Evolutionary conservation across 1,139 yeast species (phyloP).

Genomic region (Geotrichum reessii): DNA sequence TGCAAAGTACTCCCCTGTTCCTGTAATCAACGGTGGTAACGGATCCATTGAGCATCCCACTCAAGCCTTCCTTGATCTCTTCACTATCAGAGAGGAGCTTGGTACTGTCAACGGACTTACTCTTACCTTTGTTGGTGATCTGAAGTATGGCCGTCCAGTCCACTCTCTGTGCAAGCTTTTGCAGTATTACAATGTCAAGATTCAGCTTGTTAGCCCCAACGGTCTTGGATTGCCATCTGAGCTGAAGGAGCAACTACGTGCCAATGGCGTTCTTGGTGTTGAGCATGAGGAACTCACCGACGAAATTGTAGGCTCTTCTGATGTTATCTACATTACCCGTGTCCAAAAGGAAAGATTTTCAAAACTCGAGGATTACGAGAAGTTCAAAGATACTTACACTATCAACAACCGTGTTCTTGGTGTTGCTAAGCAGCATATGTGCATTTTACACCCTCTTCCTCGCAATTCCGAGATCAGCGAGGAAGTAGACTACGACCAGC

Average conservation of each 20-base stretch:
- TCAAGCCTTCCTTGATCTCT: slow-evolving; percentile 93
- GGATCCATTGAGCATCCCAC: slow-evolving; percentile 98
- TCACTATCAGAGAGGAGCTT: slow-evolving; percentile 96
- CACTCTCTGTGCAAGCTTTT: slow-evolving; percentile 91
- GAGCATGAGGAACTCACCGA: slow-evolving; percentile 76
- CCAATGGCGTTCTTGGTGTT: slow-evolving; percentile 59
- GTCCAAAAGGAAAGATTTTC: slow-evolving; percentile 95
- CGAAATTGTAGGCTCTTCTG: slow-evolving; percentile 81
- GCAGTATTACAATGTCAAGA: slow-evolving; percentile 86
- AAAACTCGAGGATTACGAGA: slow-evolving; percentile 67
- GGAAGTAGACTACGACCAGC: slow-evolving; percentile 97
- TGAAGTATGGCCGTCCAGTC: slow-evolving; percentile 97
- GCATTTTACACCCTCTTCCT: slow-evolving; percentile 98
- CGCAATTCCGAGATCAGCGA: slow-evolving; percentile 93
- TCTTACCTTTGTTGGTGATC: slow-evolving; percentile 97
- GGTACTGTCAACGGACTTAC: slow-evolving; percentile 98
- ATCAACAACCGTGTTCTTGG: slow-evolving; percentile 89
- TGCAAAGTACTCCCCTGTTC: slow-evolving; percentile 93
- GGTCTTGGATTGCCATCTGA: slow-evolving; percentile 79
- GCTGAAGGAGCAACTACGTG: slow-evolving; percentile 57
- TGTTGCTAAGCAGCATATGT: slow-evolving; percentile 96
- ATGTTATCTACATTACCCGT: slow-evolving; percentile 95
- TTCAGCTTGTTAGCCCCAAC: slow-evolving; percentile 86
- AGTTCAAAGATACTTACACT: slow-evolving; percentile 84
- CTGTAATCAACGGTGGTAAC: slow-evolving; percentile 96